A percentile compares a stretch with the other conserved stretches of the same genome.
These are phyloP conservation scores for Penicillium palitans DNA, from an alignment of 2,329 filamentous ascomycete species.

Conservation along the genomic window DNA sequence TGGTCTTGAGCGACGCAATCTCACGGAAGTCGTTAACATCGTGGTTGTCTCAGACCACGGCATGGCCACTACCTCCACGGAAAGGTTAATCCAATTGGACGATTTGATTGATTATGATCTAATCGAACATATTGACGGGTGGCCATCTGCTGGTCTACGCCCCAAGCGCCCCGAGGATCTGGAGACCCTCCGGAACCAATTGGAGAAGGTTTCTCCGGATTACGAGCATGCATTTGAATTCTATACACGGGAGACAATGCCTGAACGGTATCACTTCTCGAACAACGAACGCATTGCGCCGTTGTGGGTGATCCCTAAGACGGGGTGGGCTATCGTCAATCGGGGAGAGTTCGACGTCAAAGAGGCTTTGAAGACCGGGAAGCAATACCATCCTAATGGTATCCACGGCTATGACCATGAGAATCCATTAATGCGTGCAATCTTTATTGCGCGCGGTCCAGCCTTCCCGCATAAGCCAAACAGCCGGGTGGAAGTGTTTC, in stretches of 20 bases:
- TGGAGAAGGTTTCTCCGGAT: conserved; percentile 58
- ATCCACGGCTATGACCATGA: conserved; percentile 95
- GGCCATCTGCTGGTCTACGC: conserved; percentile 87
- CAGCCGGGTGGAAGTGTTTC: conserved; percentile 76
- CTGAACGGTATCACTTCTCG: conserved; percentile 85
- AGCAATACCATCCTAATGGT: conserved; percentile 75
- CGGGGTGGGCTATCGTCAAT: conserved; percentile 88
- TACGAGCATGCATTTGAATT: conserved; percentile 70
- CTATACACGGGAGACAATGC: conserved; percentile 86
- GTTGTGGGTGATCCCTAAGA: conserved; percentile 88
- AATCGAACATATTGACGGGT: conserved; percentile 85
- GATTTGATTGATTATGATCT: conserved; percentile 76
- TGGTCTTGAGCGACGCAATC: conserved; percentile 76
- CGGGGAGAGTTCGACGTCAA: conserved; percentile 75
- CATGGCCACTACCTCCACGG: conserved; percentile 88
- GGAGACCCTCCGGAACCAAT: conserved; percentile 63
- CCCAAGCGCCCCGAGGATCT: conserved; percentile 71
- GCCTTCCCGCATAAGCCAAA: conserved; percentile 86
- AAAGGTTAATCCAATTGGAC: conserved; percentile 82
- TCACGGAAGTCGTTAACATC: conserved; percentile 88
- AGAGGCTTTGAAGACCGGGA: conserved; percentile 62
- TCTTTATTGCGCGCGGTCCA: conserved; percentile 88
- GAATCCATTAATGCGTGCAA: conserved; percentile 91
- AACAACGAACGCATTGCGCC: conserved; percentile 88
- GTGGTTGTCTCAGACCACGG: conserved; percentile 97